phyloP scores from a whole-genome alignment of 345 rosid genomes.

The Salix caprea region DNA sequence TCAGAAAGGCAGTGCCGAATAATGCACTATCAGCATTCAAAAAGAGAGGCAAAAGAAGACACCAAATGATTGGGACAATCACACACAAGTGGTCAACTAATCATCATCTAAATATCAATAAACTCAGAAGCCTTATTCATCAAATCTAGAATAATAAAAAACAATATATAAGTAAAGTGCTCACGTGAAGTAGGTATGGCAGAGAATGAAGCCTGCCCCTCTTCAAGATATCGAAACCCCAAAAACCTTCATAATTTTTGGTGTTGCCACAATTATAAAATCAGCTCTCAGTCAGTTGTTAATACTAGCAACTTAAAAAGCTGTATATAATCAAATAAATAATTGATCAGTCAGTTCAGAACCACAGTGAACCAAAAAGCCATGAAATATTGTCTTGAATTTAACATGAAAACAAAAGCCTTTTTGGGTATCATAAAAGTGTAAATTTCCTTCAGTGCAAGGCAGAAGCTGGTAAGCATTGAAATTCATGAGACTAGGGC shows the following conservation, averaged over 20 bases:
- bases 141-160: background rate
- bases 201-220: conserved; percentile 34
- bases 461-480: conserved; percentile 4
- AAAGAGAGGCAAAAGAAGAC: background rate
- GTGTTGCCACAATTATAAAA: conserved; percentile 15
- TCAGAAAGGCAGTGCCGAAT: background rate
- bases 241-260: conserved; percentile 57
- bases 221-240: conserved; percentile 62
- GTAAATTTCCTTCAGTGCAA: background rate
- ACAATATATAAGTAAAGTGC: conserved; percentile 15
- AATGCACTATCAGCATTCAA: background rate
- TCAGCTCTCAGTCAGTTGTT: conserved; percentile 15
- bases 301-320: background rate
- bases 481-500: background rate
- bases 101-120: background rate
- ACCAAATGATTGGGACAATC: background rate
- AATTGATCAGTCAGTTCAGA: background rate
- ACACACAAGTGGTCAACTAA: background rate
- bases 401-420: background rate
- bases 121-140: background rate
- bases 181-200: conserved; percentile 38
- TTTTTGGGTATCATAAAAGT: conserved; percentile 2
- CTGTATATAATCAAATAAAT: background rate
- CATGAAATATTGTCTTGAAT: background rate
- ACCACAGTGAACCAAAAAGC: background rate